Evolutionary conservation across 2,329 filamentous ascomycete species (phyloP), one percentile per base, ranked within the genome.

Genomic region (Leptographium radiaticola): DNA sequence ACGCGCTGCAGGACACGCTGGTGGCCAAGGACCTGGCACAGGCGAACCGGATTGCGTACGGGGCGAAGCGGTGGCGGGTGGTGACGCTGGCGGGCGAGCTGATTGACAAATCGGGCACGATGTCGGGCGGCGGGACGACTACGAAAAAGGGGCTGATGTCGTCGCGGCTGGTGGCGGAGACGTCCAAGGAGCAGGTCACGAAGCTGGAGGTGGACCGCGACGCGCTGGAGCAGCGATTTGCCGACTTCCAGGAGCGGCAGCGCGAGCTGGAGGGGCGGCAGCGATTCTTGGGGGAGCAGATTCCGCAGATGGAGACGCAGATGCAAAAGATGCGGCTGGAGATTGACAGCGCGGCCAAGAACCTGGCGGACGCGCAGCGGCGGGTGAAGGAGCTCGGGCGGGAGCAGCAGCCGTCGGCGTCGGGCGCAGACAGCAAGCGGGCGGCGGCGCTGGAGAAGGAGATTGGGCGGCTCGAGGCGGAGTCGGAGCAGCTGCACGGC

Each of bases 31-130:
- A 98, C 63, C 78, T 98, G 15, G 84, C 87, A n/a, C 93, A 98
- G 67, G 94, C 93, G 2, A 96, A 97, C 68, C 84, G 93, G 48
- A 96, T 98, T 60, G 93, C 93, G 9, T 98, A 97, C 63, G 91
- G 93, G 44, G 87, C 87, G 47, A 87, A 83, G 72, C 76, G 93
- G 67, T 98, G 93, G 93, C 84, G 93, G 59, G 93, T 98, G 4
- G 93, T 98, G 43, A 98, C 93, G 0, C 79, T 98, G 2, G 89
- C 90, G 57, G 93, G 93, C 49, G 90, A 96, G 67, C 77, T 98
- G 52, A 97, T 98, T 60, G 93, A 98, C 71, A 94, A 94, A 66
- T 96, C 91, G 1, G 93, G 93, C 75, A 97, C 93, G 39, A 97
- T 98, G 93, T 95, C 88, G 55, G 93, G 93, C 74, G 93, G 93